A percentile compares a stretch with the other conserved stretches of the same genome.
Evolutionary conservation across 106 monocot species (phyloP).

Genomic region (Chionographis japonica): DNA sequence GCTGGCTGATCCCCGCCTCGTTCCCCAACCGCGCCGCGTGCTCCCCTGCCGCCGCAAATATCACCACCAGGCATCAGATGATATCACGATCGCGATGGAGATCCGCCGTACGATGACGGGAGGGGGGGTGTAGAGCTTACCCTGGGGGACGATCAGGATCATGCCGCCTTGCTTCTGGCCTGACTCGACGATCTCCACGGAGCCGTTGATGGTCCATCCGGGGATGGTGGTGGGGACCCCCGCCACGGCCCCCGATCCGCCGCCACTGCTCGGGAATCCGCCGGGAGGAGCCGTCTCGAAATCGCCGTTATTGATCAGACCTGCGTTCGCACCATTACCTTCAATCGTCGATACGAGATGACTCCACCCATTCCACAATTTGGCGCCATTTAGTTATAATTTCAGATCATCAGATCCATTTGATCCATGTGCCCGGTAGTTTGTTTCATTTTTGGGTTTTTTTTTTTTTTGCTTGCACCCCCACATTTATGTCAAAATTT

Average conservation of each 20-base stretch:
- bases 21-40: conserved; percentile 85
- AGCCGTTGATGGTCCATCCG: conserved; percentile 79
- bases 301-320: conserved; percentile 73
- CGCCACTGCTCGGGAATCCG: conserved; percentile 41
- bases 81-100: not conserved
- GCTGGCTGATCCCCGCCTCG: conserved; percentile 73
- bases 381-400: too few relatives aligned
- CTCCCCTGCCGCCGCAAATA: conserved; percentile 27
- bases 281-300: conserved; percentile 69
- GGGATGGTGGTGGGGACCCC: conserved; percentile 39
- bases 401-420: too few relatives aligned
- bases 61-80: too few relatives aligned
- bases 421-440: too few relatives aligned
- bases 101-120: not conserved
- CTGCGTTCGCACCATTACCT: conserved; percentile 23
- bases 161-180: conserved; percentile 93
- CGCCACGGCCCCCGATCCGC: not conserved
- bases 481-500: too few relatives aligned
- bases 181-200: conserved; percentile 77
- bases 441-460: too few relatives aligned
- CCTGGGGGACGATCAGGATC: conserved; percentile 95
- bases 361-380: too few relatives aligned
- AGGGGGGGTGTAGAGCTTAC: conserved; percentile 6
- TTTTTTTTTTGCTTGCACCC: too few relatives aligned
- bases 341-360: too few relatives aligned